These are phyloP conservation scores for Trichoderma lentiforme DNA, from an alignment of 2,329 filamentous ascomycete genomes.

Conservation along the genomic window DNA sequence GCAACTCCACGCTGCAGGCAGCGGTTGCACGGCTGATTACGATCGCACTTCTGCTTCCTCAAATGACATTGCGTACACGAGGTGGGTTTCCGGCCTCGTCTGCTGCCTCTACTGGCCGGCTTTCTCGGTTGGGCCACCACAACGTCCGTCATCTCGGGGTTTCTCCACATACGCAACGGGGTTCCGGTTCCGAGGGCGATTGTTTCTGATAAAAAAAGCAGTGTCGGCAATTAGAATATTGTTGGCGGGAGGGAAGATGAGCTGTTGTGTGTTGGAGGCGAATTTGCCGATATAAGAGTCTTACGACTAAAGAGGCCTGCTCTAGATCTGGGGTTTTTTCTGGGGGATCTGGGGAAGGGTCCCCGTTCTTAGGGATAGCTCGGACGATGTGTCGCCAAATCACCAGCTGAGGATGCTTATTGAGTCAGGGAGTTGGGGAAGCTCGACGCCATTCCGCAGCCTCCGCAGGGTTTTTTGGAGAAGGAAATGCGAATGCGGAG, in stretches of 20 bases:
- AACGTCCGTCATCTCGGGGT: conserved; percentile 1
- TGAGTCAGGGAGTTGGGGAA: neutral
- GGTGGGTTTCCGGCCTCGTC: conserved; percentile 10
- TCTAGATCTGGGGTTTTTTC: neutral
- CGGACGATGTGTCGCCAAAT: neutral
- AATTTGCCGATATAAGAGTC: conserved; percentile 14
- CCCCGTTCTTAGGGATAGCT: neutral
- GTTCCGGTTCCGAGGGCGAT: neutral
- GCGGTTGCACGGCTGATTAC: conserved; percentile 8
- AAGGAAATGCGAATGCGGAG: neutral
- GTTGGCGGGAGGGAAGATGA: neutral
- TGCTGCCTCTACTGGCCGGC: neutral
- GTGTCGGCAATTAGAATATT: neutral
- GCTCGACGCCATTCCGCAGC: neutral
- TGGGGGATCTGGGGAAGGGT: neutral
- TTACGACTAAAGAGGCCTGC: neutral
- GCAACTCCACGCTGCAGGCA: conserved; percentile 11
- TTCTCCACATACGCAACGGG: neutral
- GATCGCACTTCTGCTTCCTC: conserved; percentile 10
- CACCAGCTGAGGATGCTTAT: neutral
- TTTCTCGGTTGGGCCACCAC: neutral
- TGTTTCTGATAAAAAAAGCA: neutral
- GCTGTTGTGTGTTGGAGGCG: neutral
- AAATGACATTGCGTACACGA: conserved; percentile 8
- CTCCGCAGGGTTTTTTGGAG: neutral